Percentiles rank a stretch among this genome's conserved stretches.
These are phyloP conservation scores for Erodium moschatum DNA, from an alignment of 441 rosid genomes.

Conservation along the genomic window DNA sequence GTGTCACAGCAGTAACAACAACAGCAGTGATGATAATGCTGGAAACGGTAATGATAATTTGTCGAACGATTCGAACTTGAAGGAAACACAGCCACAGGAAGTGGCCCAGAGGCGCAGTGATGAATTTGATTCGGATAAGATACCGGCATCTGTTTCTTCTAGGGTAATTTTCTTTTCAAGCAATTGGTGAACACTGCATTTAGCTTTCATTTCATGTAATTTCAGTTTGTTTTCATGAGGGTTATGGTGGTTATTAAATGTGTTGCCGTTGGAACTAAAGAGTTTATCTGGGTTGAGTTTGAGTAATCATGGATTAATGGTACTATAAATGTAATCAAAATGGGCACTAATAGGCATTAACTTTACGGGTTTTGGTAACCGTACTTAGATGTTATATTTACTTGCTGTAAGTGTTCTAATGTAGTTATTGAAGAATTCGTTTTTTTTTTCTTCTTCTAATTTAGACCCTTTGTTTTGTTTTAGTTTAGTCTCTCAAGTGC, in stretches of 20 bases:
- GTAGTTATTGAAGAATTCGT: no score
- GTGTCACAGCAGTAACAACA: not conserved
- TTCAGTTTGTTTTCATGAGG: not conserved
- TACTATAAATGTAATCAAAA: not conserved
- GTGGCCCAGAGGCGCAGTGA: not conserved
- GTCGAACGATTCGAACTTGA: not conserved
- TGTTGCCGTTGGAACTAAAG: no score
- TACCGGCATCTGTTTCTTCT: not conserved
- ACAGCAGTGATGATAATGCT: not conserved
- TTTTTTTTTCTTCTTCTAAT: no score
- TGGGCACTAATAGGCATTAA: not conserved
- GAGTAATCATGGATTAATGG: not conserved
- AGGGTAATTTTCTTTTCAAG: not conserved
- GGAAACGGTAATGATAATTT: not conserved
- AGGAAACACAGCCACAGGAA: not conserved
- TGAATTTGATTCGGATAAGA: not conserved
- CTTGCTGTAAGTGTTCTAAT: no score
- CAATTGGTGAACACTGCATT: not conserved
- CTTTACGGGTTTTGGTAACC: not conserved
- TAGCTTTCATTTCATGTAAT: not conserved
- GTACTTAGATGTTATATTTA: not conserved
- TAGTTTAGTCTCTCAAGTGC: no score
- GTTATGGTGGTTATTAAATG: not conserved
- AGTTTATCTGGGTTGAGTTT: not conserved
- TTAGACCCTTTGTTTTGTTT: no score